Percentiles rank a stretch among this genome's conserved stretches.
Evolutionary conservation across 768 basidiomycete genomes (phyloP).

Genomic region (Tylopilus intermedius): DNA sequence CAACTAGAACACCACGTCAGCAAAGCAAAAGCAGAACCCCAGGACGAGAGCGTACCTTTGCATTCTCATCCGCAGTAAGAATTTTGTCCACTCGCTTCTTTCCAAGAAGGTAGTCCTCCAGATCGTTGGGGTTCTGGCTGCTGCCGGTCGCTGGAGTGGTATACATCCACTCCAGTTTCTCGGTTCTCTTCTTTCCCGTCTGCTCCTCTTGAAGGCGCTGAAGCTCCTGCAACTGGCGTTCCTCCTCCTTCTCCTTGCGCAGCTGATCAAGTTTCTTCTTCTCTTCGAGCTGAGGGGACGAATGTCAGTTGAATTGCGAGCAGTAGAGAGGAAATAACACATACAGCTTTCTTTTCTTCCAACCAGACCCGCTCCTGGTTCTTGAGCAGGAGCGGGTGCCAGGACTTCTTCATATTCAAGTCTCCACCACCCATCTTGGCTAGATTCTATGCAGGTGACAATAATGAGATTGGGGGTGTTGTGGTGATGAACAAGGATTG

Average conservation of each 20-base stretch:
- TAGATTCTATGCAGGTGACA: conserved; percentile 16
- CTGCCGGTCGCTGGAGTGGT: conserved; percentile 93
- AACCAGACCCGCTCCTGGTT: conserved; percentile 99
- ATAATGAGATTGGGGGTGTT: conserved; percentile 2
- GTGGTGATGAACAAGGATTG: conserved; percentile 6
- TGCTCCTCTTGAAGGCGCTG: conserved; percentile 93
- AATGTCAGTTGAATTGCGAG: conserved; percentile 8
- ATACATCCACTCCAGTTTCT: conserved; percentile 99
- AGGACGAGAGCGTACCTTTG: conserved; percentile 50
- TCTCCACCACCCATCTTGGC: conserved; percentile 96
- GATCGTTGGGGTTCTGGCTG: conserved; percentile 78
- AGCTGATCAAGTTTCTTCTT: conserved; percentile 98
- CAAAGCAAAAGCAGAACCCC: neutral
- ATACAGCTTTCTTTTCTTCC: conserved; percentile 92
- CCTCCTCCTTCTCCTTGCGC: conserved; percentile 96
- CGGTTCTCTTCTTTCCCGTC: conserved; percentile 89
- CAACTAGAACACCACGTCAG: conserved; percentile 41
- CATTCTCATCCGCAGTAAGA: conserved; percentile 85
- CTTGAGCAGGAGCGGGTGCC: conserved; percentile 97
- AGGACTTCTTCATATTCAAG: conserved; percentile 98
- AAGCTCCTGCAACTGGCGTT: conserved; percentile 92
- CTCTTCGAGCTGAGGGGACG: conserved; percentile 75
- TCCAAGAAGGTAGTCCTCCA: conserved; percentile 94
- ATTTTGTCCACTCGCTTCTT: conserved; percentile 98
- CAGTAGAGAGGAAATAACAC: conserved; percentile 25